Evolutionary conservation across 768 basidiomycete species (phyloP), one percentile per base, ranked within the genome.

Genomic region (Hygrophorus pudorinus): DNA sequence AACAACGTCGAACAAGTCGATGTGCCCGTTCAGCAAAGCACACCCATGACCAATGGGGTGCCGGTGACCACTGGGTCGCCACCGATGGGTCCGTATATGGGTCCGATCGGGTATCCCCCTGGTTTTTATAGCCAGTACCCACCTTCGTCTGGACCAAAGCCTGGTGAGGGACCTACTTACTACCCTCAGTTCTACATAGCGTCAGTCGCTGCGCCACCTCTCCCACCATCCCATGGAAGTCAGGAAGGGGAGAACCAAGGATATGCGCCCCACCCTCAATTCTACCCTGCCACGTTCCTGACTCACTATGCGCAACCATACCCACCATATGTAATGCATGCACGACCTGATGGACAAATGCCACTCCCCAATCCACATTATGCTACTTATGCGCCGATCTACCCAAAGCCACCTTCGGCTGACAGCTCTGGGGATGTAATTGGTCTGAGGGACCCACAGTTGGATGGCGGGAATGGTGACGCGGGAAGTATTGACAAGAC

Each of bases 111-210:
- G 40, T 77, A 76, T 52, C 70, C 74, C 40, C 66, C 44, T 13
- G 37, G 70, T 34, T 73, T 74, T 50, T 79, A 75, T 48, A 65
- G 69, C 53, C 75, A 77, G 52, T 79, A 78, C 59, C 64, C 76
- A 18, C 62, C 68, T 31, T 58, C 67, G 46, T 62, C 64, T 30
- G 46, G 39, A 18, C 57, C 71, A 34, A 78, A 78, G 59, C 74
- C 75, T 16, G 70, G 72, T n/a, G 66, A 68, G 17, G 65, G 75
- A 24, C 24, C 24, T 31, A 54, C 75, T 33, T 81, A 76, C 60
- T 68, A 70, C 54, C 72, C 72, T 60, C 68, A 58, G 53, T 60
- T 69, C 53, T 75, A 74, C 55, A 67, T 71, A 28, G 51, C 72
- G 41, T 66, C 71, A 11, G 59, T 70, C 47, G 69, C 66, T 42